phyloP scores from a whole-genome alignment of 768 basidiomycete genomes.

The Naematelia encephala region DNA sequence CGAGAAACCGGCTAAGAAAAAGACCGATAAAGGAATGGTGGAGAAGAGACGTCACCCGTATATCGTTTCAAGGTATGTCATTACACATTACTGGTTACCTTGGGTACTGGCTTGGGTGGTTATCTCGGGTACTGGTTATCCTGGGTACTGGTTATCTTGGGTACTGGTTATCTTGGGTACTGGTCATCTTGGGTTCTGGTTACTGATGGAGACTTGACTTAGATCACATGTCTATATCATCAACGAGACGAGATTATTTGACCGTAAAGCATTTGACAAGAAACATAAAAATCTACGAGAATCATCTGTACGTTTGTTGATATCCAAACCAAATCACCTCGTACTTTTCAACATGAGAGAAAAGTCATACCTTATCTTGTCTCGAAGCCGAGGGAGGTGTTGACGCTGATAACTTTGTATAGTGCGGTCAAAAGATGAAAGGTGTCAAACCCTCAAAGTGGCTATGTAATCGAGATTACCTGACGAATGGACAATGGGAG shows the following conservation, averaged over 20 bases:
- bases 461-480: constrained; percentile 14
- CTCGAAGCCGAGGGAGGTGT: no score
- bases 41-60: constrained; percentile 13
- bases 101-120: neutral
- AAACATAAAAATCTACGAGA: constrained; percentile 18
- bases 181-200: neutral
- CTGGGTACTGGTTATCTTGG: neutral
- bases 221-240: constrained; percentile 28
- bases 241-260: constrained; percentile 22
- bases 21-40: neutral
- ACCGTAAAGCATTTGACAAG: constrained; percentile 18
- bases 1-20: constrained; percentile 1
- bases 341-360: no score
- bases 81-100: neutral
- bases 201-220: neutral
- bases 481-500: constrained; percentile 22
- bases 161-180: neutral
- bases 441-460: constrained; percentile 8
- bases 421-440: constrained; percentile 17
- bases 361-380: no score
- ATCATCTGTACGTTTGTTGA: constrained; percentile 15
- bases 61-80: constrained; percentile 14
- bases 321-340: no score
- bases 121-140: neutral
- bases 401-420: neutral